phyloP scores from a whole-genome alignment of 2,329 filamentous ascomycete genomes.

The Sarocladium kiliense region DNA sequence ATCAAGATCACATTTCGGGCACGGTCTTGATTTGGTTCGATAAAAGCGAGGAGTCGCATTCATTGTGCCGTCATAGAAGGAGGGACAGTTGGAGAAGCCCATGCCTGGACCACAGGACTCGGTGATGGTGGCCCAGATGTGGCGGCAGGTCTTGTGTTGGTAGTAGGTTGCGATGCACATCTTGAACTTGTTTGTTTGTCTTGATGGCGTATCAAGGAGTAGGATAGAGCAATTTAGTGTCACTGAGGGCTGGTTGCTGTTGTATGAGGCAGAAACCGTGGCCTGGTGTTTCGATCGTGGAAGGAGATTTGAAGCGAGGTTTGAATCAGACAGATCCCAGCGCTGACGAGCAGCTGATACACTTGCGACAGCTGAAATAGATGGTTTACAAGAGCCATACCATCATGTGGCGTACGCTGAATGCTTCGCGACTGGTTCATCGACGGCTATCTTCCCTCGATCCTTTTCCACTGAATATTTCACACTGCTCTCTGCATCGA shows the following conservation, averaged over 20 bases:
- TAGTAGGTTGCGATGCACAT: slow-evolving; percentile 48
- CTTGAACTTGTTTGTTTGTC: slow-evolving; percentile 6
- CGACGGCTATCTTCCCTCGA: too few relatives aligned
- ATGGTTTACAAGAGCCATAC: background rate
- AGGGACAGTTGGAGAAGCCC: slow-evolving; percentile 44
- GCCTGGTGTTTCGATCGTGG: too few relatives aligned
- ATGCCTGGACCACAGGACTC: slow-evolving; percentile 41
- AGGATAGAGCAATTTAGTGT: background rate
- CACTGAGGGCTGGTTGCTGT: too few relatives aligned
- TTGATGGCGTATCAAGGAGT: background rate
- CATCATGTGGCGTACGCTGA: too few relatives aligned
- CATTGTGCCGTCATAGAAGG: slow-evolving; percentile 33
- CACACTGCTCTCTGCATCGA: too few relatives aligned
- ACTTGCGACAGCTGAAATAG: background rate
- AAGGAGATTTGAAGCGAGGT: too few relatives aligned
- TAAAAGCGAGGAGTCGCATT: slow-evolving; percentile 30
- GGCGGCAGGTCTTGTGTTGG: slow-evolving; percentile 42
- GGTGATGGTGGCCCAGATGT: slow-evolving; percentile 46
- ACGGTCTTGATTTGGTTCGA: slow-evolving; percentile 30
- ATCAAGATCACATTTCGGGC: slow-evolving; percentile 35
- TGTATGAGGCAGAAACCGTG: too few relatives aligned
- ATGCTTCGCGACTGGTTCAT: too few relatives aligned
- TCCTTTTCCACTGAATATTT: too few relatives aligned
- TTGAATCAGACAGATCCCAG: too few relatives aligned
- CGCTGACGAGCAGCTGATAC: background rate